Base-by-base conservation (phyloP, 2,329 filamentous ascomycete genomes). In the Pseudogymnoascus sp. region DNA sequence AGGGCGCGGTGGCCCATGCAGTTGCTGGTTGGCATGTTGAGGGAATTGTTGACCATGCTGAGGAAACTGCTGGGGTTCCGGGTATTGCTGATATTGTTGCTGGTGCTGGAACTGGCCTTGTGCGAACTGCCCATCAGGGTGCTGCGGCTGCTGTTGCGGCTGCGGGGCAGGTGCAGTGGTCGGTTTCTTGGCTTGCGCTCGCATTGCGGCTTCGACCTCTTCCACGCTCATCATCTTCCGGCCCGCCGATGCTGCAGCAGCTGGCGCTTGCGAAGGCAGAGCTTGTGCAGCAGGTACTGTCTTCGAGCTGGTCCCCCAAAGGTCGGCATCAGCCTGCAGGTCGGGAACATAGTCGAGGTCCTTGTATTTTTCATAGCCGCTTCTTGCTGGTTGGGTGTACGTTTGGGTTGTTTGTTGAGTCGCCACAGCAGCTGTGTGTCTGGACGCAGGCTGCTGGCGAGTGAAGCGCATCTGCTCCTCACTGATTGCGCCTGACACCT, bases 141-240 rank as follows among this genome's bases (percentile, higher is more conserved):
- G 64, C 14, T 63, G 62, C 12, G 63, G 55, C 25, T 64, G 63
- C 23, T 64, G 64, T 16, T 58, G 66, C 14, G 74, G 75, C 11
- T 71, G 68, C 25, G 64, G 67, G 36, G 62, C 58, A 19, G 60
- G 74, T 5, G 69, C 70, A 16, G 75, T 67, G 6, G 76, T 69
- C 9, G 79, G 76, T 65, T 81, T 81, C 69, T 84, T 82, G 33
- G 84, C 77, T 68, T 92, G 88, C 35, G 84, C 81, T 64, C 90
- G 85, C 88, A 99, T 92, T 66, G 91, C 87, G 61, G 93, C 93
- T 77, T 99, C 94, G 19, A 99, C 92, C 77, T 99, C 94, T 73
- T 97, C 94, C 71, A 99, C 75, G 70, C 91, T 97, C 89, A 99
- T 87, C 77, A 97, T 88, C 78, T 92, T 97, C 70, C 86, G 86